These are phyloP conservation scores for Ustilago xerochloae DNA, from an alignment of 1,284 basidiomycete species.

Conservation along the genomic window DNA sequence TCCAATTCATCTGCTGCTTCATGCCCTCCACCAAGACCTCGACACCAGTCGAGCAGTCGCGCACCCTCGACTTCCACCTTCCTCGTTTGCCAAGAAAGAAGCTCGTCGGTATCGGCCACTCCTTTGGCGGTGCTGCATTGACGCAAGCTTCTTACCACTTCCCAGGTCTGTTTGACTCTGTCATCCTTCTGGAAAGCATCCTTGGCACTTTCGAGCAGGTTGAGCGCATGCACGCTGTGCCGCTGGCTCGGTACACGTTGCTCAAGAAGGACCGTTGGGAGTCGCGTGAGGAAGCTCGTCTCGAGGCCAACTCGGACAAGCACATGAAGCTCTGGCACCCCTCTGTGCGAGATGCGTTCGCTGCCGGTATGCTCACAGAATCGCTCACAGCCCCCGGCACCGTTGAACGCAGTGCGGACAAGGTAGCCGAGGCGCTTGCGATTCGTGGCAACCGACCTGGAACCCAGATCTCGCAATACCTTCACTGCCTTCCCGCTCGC, in stretches of 20 bases:
- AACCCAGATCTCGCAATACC: slow-evolving; percentile 32
- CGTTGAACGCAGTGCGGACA: slow-evolving; percentile 40
- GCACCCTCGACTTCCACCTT: slow-evolving; percentile 44
- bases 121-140: slow-evolving; percentile 39
- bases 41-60: slow-evolving; percentile 35
- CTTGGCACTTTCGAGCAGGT: slow-evolving; percentile 31
- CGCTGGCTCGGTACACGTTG: slow-evolving; percentile 46
- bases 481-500: slow-evolving; percentile 39
- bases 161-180: slow-evolving; percentile 40
- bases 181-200: slow-evolving; percentile 39
- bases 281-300: slow-evolving; percentile 34
- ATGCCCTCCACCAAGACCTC: slow-evolving; percentile 37
- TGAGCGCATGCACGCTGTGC: slow-evolving; percentile 25
- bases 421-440: slow-evolving; percentile 39
- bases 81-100: slow-evolving; percentile 41
- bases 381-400: slow-evolving; percentile 29
- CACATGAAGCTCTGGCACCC: slow-evolving; percentile 44
- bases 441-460: slow-evolving; percentile 48
- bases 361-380: slow-evolving; percentile 37
- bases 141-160: slow-evolving; percentile 38
- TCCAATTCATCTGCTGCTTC: slow-evolving; percentile 50
- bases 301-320: slow-evolving; percentile 35
- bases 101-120: slow-evolving; percentile 49
- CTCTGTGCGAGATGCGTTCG: slow-evolving; percentile 36
- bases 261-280: slow-evolving; percentile 42